Evolutionary conservation across 192 early-diverging fungal genomes (phyloP), one percentile per base, ranked within the genome.

Genomic region (Mortierella claussenii): DNA sequence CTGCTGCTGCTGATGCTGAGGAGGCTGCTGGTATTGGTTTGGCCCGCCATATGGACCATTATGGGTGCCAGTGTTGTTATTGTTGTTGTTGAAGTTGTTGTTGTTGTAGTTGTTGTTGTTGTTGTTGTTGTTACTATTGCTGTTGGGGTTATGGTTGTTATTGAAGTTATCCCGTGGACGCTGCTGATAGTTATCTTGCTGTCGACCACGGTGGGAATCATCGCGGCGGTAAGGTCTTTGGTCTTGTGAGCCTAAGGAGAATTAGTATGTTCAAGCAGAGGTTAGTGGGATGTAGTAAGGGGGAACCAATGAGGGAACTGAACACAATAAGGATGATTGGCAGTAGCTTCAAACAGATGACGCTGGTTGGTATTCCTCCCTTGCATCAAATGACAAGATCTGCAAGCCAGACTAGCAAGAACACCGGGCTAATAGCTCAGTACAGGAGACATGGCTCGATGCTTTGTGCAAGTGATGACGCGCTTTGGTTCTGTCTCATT

Each of bases 211-310:
- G 18, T 64, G 46, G n/a, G 42, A 13, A 13, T 76, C 73, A 4
- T 76, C 73, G 33, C 73, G 63, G 21, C 73, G 63, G 59, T 76
- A 76, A 12, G 73, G 73, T 43, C 73, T 44, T n/a, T 76, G 73
- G 28, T 76, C 73, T 57, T 76, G 73, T 37, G 42, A 26, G 28
- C 73, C 73, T 69, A 69, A 26, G 18, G 20, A 24, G 20, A 2
- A 42, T 50, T 63, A 27, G 31, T 26, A n/a, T n/a, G n/a, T n/a
- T n/a, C n/a, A n/a, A n/a, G n/a, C n/a, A n/a, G 4, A 48, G 23
- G 48, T 40, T 24, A 15, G 23, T 1, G 23, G 23, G n/a, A 53
- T n/a, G 5, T 42, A 30, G 23, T 13, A 20, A 26, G 46, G 20
- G 20, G 17, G 17, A 48, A 48, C 20, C 20, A 48, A 48, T 12